Conservation (phyloP, 768 basidiomycete genomes). For the Ramaria sp. region DNA sequence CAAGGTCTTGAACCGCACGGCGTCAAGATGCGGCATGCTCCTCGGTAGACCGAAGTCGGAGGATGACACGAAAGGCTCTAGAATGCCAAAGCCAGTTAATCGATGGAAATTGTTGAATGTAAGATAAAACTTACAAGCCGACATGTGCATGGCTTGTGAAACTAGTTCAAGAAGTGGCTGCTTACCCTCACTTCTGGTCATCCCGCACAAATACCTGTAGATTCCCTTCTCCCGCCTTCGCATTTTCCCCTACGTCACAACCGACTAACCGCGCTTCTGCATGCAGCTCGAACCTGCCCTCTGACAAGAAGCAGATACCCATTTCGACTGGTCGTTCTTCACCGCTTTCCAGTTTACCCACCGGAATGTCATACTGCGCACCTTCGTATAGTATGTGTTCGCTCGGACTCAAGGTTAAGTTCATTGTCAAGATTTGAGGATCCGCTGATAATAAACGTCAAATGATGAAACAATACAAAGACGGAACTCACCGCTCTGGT, state of each 20-base stretch:
- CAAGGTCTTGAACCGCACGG: neutral
- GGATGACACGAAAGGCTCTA: no score
- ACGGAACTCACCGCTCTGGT: conserved; percentile 53
- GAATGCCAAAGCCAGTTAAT: no score
- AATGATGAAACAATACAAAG: neutral
- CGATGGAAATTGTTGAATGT: neutral
- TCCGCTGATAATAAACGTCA: conserved; percentile 28
- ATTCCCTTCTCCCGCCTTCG: conserved; percentile 9
- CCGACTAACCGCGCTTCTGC: conserved; percentile 25
- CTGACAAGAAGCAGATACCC: conserved; percentile 62
- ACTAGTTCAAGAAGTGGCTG: neutral
- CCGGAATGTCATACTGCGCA: conserved; percentile 41
- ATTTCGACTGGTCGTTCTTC: conserved; percentile 40
- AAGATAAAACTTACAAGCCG: neutral
- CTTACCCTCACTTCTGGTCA: neutral
- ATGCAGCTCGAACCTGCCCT: conserved; percentile 46
- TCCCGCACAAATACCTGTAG: conserved; percentile 7
- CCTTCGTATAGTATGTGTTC: conserved; percentile 68
- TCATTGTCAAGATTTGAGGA: conserved; percentile 39
- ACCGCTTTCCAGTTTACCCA: conserved; percentile 52
- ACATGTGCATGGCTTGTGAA: neutral
- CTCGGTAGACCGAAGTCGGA: no score
- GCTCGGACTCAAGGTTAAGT: conserved; percentile 43
- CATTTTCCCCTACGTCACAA: neutral
- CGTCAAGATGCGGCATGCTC: no score